phyloP scores from a whole-genome alignment of 2,329 filamentous ascomycete species.

The Aspergillus sp. region DNA sequence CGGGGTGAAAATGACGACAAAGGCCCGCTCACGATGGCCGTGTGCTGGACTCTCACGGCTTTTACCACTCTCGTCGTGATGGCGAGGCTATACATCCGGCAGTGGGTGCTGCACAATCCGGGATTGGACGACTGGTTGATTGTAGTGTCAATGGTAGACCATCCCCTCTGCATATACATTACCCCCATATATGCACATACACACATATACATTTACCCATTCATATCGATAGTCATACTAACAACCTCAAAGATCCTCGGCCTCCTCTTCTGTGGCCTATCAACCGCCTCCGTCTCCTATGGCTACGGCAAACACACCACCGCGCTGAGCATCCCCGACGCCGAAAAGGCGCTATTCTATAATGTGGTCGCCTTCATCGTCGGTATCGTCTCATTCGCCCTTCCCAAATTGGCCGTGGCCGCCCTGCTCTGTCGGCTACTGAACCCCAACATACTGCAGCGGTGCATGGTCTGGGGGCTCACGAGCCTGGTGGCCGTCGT shows the following conservation, averaged over 20 bases:
- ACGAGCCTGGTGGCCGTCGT: constrained; percentile 22
- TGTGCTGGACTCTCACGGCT: constrained; percentile 22
- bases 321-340: constrained; percentile 15
- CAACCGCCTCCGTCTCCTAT: constrained; percentile 25
- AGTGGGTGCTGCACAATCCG: constrained; percentile 24
- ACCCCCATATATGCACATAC: too few species aligned
- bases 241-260: constrained; percentile 21
- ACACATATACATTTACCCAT: too few species aligned
- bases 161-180: not conserved
- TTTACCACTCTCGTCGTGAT: constrained; percentile 22
- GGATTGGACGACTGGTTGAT: constrained; percentile 32
- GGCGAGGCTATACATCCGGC: constrained; percentile 20
- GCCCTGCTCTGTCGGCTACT: constrained; percentile 15
- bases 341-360: constrained; percentile 13
- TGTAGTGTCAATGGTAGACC: constrained; percentile 21
- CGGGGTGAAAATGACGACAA: constrained; percentile 12
- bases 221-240: not conserved
- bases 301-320: constrained; percentile 35
- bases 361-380: constrained; percentile 18
- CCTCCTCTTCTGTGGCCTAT: constrained; percentile 27
- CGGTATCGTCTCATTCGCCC: constrained; percentile 16
- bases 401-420: constrained; percentile 19
- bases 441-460: constrained; percentile 9
- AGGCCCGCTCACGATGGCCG: constrained; percentile 23
- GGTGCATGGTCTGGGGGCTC: constrained; percentile 14